A percentile compares a stretch with the other conserved stretches of the same genome.
Evolutionary conservation across 2,329 filamentous ascomycete genomes (phyloP).

Genomic region (Metarhizium anisopliae): DNA sequence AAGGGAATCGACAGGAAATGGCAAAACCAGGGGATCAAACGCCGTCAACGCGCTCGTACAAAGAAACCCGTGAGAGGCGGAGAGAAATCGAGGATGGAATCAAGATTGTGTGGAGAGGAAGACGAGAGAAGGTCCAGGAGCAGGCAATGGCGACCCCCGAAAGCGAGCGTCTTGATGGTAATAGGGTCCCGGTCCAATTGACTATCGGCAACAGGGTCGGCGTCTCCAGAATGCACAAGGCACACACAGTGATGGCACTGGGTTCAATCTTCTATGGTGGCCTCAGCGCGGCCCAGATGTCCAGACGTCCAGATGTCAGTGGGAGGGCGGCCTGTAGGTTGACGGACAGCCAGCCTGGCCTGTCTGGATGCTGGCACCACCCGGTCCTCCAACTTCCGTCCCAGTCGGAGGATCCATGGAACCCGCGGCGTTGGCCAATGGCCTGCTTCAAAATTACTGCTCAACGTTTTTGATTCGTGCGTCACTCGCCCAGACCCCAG

Average conservation of each 20-base stretch:
- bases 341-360: background rate
- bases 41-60: background rate
- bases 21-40: background rate
- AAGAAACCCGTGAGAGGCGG: constrained; percentile 3
- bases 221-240: too few relatives aligned
- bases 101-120: constrained; percentile 4
- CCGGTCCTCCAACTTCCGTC: constrained; percentile 17
- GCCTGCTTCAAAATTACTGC: constrained; percentile 19
- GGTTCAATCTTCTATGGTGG: too few relatives aligned
- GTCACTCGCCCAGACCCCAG: background rate
- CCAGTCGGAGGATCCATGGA: constrained; percentile 2
- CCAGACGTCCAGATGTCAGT: too few relatives aligned
- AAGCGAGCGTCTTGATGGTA: background rate
- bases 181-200: background rate
- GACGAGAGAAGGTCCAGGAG: background rate
- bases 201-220: too few relatives aligned
- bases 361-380: constrained; percentile 14
- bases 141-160: background rate
- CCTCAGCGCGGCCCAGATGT: too few relatives aligned
- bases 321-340: too few relatives aligned
- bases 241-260: too few relatives aligned
- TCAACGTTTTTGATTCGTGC: constrained; percentile 16
- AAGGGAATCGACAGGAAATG: background rate
- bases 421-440: constrained; percentile 14
- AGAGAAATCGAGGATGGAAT: background rate